Evolutionary conservation across 2,329 filamentous ascomycete species (phyloP), one percentile per base, ranked within the genome.

Genomic region (Thermochaetoides dissita): DNA sequence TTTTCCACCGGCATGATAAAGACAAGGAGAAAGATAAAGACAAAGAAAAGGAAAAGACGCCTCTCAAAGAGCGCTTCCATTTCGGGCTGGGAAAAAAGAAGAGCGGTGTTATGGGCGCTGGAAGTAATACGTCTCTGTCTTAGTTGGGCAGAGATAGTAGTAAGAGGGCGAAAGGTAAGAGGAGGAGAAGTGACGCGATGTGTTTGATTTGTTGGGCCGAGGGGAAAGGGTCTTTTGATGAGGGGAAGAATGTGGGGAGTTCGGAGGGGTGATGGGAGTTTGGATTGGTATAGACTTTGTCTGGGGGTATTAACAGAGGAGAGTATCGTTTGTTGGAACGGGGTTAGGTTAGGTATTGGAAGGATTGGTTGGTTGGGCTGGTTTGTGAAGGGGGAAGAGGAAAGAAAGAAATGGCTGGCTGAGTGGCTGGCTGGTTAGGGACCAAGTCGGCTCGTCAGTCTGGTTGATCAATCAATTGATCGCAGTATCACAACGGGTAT

Each of bases 41-140:
- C 41, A 52, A 55, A 33, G 51, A 49, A 28, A 49, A 49, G 9
- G 63, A 65, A 36, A 73, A 72, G 57, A 64, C 65, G 41, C 46
- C 49, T 36, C 58, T 67, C 37, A 79, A 75, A 58, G 76, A 78
- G 49, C 69, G 79, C 28, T 82, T 86, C 52, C 81, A 70, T 51
- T 76, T 79, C 51, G 66, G 73, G 45, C 54, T 86, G 9, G 78
- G 81, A 5, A 66, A 76, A 55, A 87, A 86, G 67, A 86, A 83
- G 70, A 81, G 75, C 58, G 71, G 67, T 47, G 64, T 66, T 46
- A 55, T 66, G 32, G 32, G 32, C 32, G 9, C 32, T 34, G 17
- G 17, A 24, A 24, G 17, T 24, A 24, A 24, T 43, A 53, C 59
- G 43, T 58, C 59, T 38, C 63, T 52, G 51, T 44, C 46, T 10